Base-by-base conservation (phyloP, 768 basidiomycete genomes). In the Pisolithus microcarpus region DNA sequence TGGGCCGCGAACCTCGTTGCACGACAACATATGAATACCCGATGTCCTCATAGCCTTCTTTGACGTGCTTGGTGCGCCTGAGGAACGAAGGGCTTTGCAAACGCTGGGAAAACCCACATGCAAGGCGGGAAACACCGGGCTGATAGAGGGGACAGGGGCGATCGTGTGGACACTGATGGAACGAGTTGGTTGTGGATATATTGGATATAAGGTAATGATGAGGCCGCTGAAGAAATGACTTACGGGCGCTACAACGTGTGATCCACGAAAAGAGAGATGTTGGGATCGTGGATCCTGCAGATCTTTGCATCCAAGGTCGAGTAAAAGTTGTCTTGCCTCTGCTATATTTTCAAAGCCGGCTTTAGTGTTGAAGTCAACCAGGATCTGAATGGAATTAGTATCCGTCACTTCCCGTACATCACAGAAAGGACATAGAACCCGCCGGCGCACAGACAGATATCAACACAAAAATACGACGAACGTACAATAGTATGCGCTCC, bases 1-100 rank as follows among this genome's bases (percentile, higher is more conserved):
- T 50, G 7, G 92, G 92, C 51, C 94, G 75, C 26, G 71, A 56
- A 3, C 94, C 95, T 46, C 91, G 77, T 30, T 82, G 83, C 50
- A 99, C 77, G 28, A 92, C 87, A 44, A 96, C 79, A 64, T 99
- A 99, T 16, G 91, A 90, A 65, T 93, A 97, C 31, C 79, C 81
- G 34, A 83, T 78, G 57, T 95, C 87, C 66, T 95, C 92, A 55
- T 94, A 88, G 2, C 91, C 92, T 30, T 78, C 67, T 23, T 78
- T 80, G 21, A 87, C 84, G 65, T 95, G 91, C 65, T 96, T 97
- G 18, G 93, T 97, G 52, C 73, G 76, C 26, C 91, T 84, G 37
- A 93, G 75, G 67, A 96, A 96, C 9, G 75, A 70, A 9, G 95
- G 93, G 21, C 90, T 79, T 62, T 94, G 90, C 38, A 95, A 69